These are phyloP conservation scores for Pyrus pyrifolia DNA, from an alignment of 306 rosid genomes.

Conservation along the genomic window DNA sequence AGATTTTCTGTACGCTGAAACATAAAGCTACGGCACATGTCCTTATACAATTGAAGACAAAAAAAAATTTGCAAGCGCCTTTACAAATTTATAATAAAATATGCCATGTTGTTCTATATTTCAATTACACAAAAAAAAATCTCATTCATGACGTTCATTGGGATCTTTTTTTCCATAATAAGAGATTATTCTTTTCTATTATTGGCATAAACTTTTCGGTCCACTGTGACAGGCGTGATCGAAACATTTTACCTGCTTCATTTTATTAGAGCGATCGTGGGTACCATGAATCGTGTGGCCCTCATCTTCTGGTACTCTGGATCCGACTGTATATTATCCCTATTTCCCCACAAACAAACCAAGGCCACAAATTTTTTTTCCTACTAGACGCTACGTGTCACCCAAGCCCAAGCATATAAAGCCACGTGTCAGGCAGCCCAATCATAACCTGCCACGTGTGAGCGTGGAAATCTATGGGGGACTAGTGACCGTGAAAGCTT, in stretches of 20 bases:
- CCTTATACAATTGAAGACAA: too few relatives aligned
- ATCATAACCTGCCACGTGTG: background rate
- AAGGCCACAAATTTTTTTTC: background rate
- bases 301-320: background rate
- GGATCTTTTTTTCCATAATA: too few relatives aligned
- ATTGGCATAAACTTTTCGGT: too few relatives aligned
- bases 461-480: background rate
- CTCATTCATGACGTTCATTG: too few relatives aligned
- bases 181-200: too few relatives aligned
- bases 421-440: background rate
- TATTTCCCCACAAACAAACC: background rate
- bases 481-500: background rate
- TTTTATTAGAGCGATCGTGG: background rate
- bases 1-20: too few relatives aligned
- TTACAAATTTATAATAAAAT: too few relatives aligned
- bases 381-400: background rate
- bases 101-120: too few relatives aligned
- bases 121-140: rapidly evolving
- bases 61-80: rapidly evolving
- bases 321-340: conserved; percentile 2
- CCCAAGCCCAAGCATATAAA: background rate
- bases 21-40: too few relatives aligned
- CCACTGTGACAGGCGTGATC: too few relatives aligned
- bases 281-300: background rate
- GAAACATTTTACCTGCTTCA: too few relatives aligned